Percentiles rank a stretch among this genome's conserved stretches.
Conservation (phyloP, 768 basidiomycete genomes). For the Pleurotus platypus region DNA sequence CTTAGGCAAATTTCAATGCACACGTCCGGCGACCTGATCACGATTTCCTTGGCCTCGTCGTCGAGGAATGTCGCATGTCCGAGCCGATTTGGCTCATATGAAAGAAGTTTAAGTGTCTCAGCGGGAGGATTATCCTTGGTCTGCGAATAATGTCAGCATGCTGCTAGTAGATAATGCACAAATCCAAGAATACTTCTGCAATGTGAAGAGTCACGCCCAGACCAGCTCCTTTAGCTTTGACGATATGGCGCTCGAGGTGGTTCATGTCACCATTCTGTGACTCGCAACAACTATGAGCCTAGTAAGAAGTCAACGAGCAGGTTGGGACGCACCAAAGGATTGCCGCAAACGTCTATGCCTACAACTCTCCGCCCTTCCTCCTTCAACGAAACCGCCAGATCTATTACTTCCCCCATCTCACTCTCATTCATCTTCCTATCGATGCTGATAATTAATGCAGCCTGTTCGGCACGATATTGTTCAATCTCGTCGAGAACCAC, state of each 20-base stretch:
- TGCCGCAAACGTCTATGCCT: constrained; percentile 79
- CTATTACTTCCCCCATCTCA: constrained; percentile 53
- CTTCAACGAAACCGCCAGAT: constrained; percentile 52
- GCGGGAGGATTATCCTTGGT: constrained; percentile 34
- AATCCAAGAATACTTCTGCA: constrained; percentile 55
- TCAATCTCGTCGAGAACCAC: constrained; percentile 66
- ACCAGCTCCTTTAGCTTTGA: constrained; percentile 52
- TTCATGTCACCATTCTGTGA: constrained; percentile 50
- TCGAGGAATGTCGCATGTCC: constrained; percentile 83
- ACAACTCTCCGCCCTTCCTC: constrained; percentile 59
- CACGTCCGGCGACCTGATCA: constrained; percentile 42
- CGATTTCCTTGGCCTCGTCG: constrained; percentile 54
- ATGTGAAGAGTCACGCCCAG: constrained; percentile 79
- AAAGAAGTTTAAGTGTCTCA: constrained; percentile 62
- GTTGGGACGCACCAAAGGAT: constrained; percentile 42
- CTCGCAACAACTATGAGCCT: background rate
- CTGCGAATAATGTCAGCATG: background rate
- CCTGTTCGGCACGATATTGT: constrained; percentile 43
- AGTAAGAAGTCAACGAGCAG: background rate
- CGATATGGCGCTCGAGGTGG: constrained; percentile 47
- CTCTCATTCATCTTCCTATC: constrained; percentile 62
- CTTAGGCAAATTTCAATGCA: constrained; percentile 80
- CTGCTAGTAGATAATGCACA: too few species aligned
- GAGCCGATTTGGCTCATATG: constrained; percentile 61
- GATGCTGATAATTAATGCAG: constrained; percentile 69